Conservation (phyloP, 75 land plant species). For the Ceratopteris richardii region DNA sequence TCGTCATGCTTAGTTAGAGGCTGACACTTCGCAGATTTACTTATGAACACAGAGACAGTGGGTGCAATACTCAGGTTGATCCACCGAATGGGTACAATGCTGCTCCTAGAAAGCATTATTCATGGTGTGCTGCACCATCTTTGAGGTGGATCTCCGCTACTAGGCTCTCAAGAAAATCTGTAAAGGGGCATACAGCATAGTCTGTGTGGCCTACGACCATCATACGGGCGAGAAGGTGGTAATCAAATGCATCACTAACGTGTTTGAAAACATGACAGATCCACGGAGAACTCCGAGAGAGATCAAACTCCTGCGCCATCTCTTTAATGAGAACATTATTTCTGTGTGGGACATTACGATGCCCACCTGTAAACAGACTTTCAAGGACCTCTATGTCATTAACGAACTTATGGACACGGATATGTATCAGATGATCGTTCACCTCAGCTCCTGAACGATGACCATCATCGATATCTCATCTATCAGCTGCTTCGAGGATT, state of each 20-base stretch:
- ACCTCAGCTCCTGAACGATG: constrained; percentile 56
- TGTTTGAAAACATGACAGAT: constrained; percentile 59
- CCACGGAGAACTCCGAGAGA: constrained; percentile 66
- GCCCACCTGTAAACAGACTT: no score
- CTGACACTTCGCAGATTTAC: no score
- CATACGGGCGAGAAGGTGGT: constrained; percentile 60
- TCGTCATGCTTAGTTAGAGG: no score
- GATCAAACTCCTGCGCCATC: constrained; percentile 51
- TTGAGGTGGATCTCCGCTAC: constrained; percentile 61
- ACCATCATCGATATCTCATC: constrained; percentile 63
- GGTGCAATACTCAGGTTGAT: constrained; percentile 11
- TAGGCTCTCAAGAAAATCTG: constrained; percentile 78
- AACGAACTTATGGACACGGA: constrained; percentile 44
- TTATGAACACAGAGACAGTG: no score
- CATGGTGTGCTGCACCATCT: constrained; percentile 53
- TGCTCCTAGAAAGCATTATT: constrained; percentile 57
- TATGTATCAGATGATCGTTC: no score
- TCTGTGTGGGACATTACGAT: no score
- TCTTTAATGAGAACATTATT: no score
- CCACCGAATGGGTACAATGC: constrained; percentile 17
- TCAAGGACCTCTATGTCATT: constrained; percentile 47
- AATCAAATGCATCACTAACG: constrained; percentile 68
- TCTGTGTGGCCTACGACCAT: constrained; percentile 46
- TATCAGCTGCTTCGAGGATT: no score
- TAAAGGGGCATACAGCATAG: constrained; percentile 88